phyloP scores from a whole-genome alignment of 2,329 filamentous ascomycete genomes.

The Diaporthe sp. region DNA sequence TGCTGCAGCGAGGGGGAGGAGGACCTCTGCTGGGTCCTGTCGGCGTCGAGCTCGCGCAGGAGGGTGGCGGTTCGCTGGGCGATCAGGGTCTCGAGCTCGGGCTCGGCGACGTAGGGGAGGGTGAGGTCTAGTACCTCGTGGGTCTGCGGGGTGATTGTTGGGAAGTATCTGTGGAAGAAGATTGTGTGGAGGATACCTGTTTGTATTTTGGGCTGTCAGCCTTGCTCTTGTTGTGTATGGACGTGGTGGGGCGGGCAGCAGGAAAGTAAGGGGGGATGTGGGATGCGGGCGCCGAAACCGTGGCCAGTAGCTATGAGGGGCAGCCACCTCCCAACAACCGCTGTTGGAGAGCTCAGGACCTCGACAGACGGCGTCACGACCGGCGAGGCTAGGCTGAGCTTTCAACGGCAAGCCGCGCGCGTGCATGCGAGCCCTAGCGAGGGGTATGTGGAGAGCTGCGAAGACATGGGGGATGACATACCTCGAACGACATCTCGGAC shows the following conservation, averaged over 20 bases:
- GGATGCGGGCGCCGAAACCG: not conserved
- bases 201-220: conserved; percentile 12
- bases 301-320: not conserved
- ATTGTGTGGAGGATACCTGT: conserved; percentile 95
- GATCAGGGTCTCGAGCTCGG: conserved; percentile 92
- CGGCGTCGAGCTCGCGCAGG: conserved; percentile 78
- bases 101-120: conserved; percentile 88
- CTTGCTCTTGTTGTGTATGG: conserved; percentile 24
- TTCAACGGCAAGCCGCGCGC: not conserved
- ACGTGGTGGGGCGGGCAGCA: not conserved
- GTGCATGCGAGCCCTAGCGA: not conserved
- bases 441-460: not conserved
- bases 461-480: conserved; percentile 50
- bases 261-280: not conserved
- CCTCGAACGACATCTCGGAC: conserved; percentile 95
- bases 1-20: conserved; percentile 36
- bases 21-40: conserved; percentile 48
- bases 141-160: conserved; percentile 81
- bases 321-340: too few species aligned
- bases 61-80: conserved; percentile 86
- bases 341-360: too few species aligned
- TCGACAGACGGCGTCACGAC: not conserved
- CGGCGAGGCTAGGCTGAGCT: not conserved
- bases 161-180: conserved; percentile 99
- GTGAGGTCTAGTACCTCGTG: conserved; percentile 92